Base-by-base conservation (phyloP, 2,329 filamentous ascomycete species). In the Leptoxyphium fumago region DNA sequence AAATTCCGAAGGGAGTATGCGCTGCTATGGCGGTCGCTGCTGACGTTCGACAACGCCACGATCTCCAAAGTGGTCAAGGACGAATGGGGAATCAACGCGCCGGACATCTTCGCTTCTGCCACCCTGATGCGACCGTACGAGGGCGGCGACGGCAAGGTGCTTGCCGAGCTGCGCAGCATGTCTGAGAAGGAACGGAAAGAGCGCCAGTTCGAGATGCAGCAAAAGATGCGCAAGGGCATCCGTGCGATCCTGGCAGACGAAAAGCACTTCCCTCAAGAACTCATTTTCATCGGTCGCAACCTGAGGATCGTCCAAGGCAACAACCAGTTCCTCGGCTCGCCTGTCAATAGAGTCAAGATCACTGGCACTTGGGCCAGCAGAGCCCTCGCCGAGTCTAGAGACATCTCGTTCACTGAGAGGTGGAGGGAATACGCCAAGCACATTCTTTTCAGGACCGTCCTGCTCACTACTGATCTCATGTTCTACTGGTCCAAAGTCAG, bases 231-330 rank as follows among this genome's bases (percentile, higher is more conserved):
- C 29, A 71, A 79, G 52, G 77, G 74, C 8, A 81, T 94, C 69
- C 84, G 84, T 61, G 75, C 84, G 48, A 79, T 94, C 46, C 73
- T 95, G 6, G 77, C 77, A 8, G 86, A 94, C 62, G 86, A 93
- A 64, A 79, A 80, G 38, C 87, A 88, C 60, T 89, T 84, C 79
- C 88, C 88, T 4, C 82, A 83, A 58, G 87, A 94, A 61, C 78
- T 95, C 46, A 79, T 94, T 55, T 94, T 95, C 63, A 87, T 95
- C 54, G 86, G 85, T 1, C 77, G 88, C 34, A 94, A 94, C 61
- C 77, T 94, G 70, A 78, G 88, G 43, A 94, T 95, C 55, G 87
- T 94, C 2, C 87, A 94, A 64, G 85, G 81, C 5, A 93, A 94
- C 64, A 94, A 94, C 61, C 86, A 94, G 59, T 89, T 83, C 63